Evolutionary conservation across 2,329 filamentous ascomycete genomes (phyloP).

Genomic region (Diaporthe sp.): DNA sequence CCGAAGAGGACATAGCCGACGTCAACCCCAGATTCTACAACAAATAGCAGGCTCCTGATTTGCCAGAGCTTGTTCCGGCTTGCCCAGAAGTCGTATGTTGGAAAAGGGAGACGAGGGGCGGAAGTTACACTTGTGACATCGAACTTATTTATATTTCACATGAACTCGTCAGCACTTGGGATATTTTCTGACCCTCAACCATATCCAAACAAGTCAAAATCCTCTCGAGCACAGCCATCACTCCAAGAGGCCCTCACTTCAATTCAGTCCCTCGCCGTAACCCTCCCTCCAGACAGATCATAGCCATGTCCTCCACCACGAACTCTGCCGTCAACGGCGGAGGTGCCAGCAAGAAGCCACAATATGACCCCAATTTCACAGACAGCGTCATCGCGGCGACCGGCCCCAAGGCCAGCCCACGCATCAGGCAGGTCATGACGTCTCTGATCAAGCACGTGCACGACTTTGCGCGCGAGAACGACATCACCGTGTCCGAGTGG

Average conservation of each 20-base stretch:
- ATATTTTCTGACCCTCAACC: not conserved
- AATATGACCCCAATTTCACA: constrained; percentile 84
- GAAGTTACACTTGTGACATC: not conserved
- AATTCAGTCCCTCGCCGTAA: not conserved
- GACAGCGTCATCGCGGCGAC: constrained; percentile 79
- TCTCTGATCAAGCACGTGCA: constrained; percentile 81
- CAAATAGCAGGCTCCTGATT: constrained; percentile 21
- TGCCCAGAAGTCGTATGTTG: constrained; percentile 26
- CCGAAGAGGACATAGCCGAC: constrained; percentile 21
- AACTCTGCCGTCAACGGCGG: constrained; percentile 48
- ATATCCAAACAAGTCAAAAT: not conserved
- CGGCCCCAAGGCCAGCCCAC: constrained; percentile 77
- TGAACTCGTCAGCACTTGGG: not conserved
- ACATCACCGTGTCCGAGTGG: constrained; percentile 87
- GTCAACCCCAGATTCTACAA: constrained; percentile 27
- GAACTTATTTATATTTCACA: constrained; percentile 3
- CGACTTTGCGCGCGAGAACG: constrained; percentile 84
- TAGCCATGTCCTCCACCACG: constrained; percentile 14
- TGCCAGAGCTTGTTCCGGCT: constrained; percentile 10
- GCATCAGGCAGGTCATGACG: constrained; percentile 76
- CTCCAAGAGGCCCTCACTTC: not conserved
- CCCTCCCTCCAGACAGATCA: not conserved
- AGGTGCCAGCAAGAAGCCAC: constrained; percentile 47
- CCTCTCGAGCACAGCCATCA: not conserved
- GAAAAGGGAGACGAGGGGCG: not conserved